Percentiles rank a stretch among this genome's conserved stretches.
These are phyloP conservation scores for Ustilago loliicola DNA, from an alignment of 1,284 basidiomycete genomes.

Conservation along the genomic window DNA sequence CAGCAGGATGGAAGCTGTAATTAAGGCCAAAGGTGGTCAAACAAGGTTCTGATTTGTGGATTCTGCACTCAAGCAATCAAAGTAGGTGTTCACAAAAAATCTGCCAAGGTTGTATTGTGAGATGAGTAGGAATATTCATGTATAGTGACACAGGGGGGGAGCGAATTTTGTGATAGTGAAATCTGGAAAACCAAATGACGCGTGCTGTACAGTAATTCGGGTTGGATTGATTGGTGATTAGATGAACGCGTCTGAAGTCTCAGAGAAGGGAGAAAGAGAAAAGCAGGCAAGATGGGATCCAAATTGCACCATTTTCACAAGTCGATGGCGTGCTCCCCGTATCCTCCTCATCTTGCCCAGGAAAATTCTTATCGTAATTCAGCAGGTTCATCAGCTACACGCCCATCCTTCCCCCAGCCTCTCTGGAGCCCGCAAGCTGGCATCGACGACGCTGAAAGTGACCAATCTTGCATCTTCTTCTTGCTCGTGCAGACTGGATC, in stretches of 20 bases:
- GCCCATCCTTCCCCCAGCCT: conserved; percentile 13
- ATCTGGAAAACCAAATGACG: too few relatives aligned
- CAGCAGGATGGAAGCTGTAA: too few relatives aligned
- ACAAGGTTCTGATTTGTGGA: too few relatives aligned
- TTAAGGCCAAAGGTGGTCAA: too few relatives aligned
- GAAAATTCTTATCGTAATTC: conserved; percentile 15
- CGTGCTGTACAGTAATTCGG: too few relatives aligned
- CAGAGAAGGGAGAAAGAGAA: neutral
- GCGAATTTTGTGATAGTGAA: too few relatives aligned
- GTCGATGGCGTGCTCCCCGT: conserved; percentile 44
- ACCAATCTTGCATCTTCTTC: neutral
- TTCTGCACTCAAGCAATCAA: too few relatives aligned
- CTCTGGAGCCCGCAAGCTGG: conserved; percentile 32
- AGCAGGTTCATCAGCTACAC: conserved; percentile 3
- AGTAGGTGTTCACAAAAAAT: too few relatives aligned
- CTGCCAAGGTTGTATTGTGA: too few relatives aligned
- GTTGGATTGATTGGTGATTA: conserved; percentile 21
- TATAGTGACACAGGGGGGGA: too few relatives aligned
- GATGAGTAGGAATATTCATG: too few relatives aligned
- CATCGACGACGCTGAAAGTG: conserved; percentile 11
- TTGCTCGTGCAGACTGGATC: conserved; percentile 2
- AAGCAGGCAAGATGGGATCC: conserved; percentile 25
- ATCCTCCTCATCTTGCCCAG: neutral
- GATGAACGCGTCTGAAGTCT: conserved; percentile 14
- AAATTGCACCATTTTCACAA: conserved; percentile 35